Percentiles rank a stretch among this genome's conserved stretches.
Conservation (phyloP, 768 basidiomycete species). For the Suillus subaureus region DNA sequence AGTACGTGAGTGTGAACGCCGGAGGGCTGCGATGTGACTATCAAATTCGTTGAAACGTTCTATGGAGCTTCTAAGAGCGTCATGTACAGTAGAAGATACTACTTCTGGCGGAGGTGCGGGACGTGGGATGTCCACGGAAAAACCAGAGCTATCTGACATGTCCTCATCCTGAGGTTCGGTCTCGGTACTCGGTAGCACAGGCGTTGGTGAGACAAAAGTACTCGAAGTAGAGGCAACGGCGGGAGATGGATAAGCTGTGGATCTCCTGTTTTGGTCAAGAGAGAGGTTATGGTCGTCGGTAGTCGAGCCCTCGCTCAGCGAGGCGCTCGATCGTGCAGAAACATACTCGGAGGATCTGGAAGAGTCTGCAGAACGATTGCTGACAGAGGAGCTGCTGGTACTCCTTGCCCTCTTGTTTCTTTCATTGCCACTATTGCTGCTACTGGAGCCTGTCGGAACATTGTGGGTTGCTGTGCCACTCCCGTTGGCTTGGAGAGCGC, state of each 20-base stretch:
- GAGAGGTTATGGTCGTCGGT: slow-evolving; percentile 19
- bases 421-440: slow-evolving; percentile 44
- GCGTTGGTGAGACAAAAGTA: slow-evolving; percentile 31
- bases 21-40: slow-evolving; percentile 51
- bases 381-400: slow-evolving; percentile 48
- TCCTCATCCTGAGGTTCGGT: slow-evolving; percentile 49
- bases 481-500: slow-evolving; percentile 26
- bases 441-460: slow-evolving; percentile 12
- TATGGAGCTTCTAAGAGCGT: slow-evolving; percentile 45
- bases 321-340: slow-evolving; percentile 37
- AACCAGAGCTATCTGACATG: slow-evolving; percentile 46
- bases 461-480: slow-evolving; percentile 25
- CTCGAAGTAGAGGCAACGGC: slow-evolving; percentile 17
- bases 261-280: slow-evolving; percentile 3
- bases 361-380: slow-evolving; percentile 33
- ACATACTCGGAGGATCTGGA: slow-evolving; percentile 39
- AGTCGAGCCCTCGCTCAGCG: slow-evolving; percentile 29
- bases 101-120: slow-evolving; percentile 18
- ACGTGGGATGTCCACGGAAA: slow-evolving; percentile 24
- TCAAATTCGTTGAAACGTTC: slow-evolving; percentile 59
- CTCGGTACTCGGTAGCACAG: slow-evolving; percentile 43
- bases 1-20: slow-evolving; percentile 39
- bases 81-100: slow-evolving; percentile 28
- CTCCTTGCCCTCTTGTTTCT: slow-evolving; percentile 63
- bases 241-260: slow-evolving; percentile 23